Evolutionary conservation across 1,284 basidiomycete genomes (phyloP), one percentile per base, ranked within the genome.

Genomic region (Anthracocystis panici-leucophaei): DNA sequence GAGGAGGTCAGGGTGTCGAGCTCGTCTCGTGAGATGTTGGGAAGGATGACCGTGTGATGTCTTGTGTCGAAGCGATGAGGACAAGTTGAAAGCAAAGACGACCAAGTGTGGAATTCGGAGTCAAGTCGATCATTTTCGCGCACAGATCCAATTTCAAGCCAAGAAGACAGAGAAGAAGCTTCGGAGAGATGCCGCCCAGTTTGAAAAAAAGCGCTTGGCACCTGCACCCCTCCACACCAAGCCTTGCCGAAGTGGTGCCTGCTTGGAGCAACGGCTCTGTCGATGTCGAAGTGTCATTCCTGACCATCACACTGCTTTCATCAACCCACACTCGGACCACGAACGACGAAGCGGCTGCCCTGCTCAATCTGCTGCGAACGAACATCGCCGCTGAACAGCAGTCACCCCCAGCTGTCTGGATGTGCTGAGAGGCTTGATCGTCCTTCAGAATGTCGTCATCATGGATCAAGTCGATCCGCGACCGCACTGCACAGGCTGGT

Each of bases 381-480:
- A 27, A 3, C 18, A 27, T 27, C 23, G 25, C 45, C 25, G 14
- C 16, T 25, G 18, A 16, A 23, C 18, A 25, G 48, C 48, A 33
- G 29, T 29, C 12, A 18, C 20, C 7, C 29, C 38, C 20, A 11
- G 25, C 33, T 21, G 33, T 20, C 21, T 25, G 23, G 46, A 48
- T 29, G 27, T 14, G 5, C 21, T 23, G 21, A 23, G 8, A 21
- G 21, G 23, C 12, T 4, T 12, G 8, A n/a, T 14, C n/a, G 12
- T 9, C 27, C 16, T 31, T 7, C 27, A 56, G 14, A 18, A 74
- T 75, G 71, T 55, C 66, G 21, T 57, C 62, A 8, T 75, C 75
- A 5, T 77, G 71, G 71, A 67, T 77, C 54, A 67, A 59, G 51
- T 65, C 66, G 1, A 45, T 77, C 25, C 66, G 57, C 29, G 75